phyloP scores from a whole-genome alignment of 1,284 basidiomycete species.

The Coniophora puteana region DNA sequence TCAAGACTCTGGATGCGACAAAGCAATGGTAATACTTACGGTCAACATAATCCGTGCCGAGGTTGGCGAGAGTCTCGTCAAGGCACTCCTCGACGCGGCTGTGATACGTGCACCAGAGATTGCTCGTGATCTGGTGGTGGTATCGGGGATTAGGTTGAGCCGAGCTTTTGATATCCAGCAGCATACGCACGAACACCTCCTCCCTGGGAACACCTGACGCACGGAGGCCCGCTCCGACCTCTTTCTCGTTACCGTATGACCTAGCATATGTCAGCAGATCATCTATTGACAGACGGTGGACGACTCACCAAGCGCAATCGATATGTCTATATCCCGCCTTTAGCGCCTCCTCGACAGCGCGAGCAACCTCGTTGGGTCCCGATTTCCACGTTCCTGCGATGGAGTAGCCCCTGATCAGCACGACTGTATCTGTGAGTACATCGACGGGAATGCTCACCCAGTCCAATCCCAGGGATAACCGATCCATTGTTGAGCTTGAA shows the following conservation, averaged over 20 bases:
- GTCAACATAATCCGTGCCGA: constrained; percentile 80
- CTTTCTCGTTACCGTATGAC: constrained; percentile 75
- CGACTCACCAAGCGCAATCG: constrained; percentile 68
- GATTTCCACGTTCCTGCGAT: constrained; percentile 76
- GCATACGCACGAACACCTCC: constrained; percentile 66
- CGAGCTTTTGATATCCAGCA: constrained; percentile 3
- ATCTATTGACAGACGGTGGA: constrained; percentile 21
- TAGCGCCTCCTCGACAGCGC: constrained; percentile 71
- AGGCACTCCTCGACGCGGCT: constrained; percentile 71
- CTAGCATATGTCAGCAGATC: constrained; percentile 33
- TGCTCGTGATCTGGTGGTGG: constrained; percentile 55
- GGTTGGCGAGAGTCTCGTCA: constrained; percentile 66
- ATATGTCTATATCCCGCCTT: constrained; percentile 79
- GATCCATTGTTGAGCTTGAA: constrained; percentile 68
- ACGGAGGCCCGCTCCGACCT: constrained; percentile 82
- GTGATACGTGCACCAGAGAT: constrained; percentile 72
- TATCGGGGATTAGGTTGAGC: background rate
- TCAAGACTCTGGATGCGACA: background rate
- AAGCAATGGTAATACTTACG: constrained; percentile 34
- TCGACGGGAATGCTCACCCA: constrained; percentile 43
- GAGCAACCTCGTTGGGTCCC: constrained; percentile 62
- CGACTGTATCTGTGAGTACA: background rate
- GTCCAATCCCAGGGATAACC: constrained; percentile 67
- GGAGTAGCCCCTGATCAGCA: background rate
- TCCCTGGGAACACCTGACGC: constrained; percentile 74